Percentiles rank a stretch among this genome's conserved stretches.
Evolutionary conservation across 2,329 filamentous ascomycete species (phyloP).

Genomic region (Talaromyces islandicus): DNA sequence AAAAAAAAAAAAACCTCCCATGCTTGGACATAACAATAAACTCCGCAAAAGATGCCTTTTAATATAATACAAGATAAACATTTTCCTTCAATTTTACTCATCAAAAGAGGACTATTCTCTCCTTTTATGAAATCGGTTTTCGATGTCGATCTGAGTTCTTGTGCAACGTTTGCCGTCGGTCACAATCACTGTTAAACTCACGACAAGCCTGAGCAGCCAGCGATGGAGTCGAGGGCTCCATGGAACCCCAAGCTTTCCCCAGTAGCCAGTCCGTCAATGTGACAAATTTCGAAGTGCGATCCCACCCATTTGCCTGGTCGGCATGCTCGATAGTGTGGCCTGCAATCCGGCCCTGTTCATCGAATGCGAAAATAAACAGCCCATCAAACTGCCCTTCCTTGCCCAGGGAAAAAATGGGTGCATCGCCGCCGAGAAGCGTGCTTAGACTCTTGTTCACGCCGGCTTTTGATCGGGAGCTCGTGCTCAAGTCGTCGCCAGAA

Average conservation of each 20-base stretch:
- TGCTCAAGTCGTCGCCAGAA: not conserved
- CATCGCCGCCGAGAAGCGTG: constrained; percentile 48
- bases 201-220: constrained; percentile 23
- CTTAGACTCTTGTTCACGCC: constrained; percentile 36
- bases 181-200: constrained; percentile 2
- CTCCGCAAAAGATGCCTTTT: not conserved
- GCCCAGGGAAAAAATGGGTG: constrained; percentile 44
- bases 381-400: constrained; percentile 77
- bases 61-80: not conserved
- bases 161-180: not conserved
- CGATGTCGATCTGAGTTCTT: not conserved
- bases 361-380: constrained; percentile 93
- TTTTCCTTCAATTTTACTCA: not conserved
- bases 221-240: constrained; percentile 21
- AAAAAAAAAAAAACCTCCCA: not conserved
- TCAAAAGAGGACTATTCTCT: too few relatives aligned
- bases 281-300: constrained; percentile 78
- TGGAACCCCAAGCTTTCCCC: constrained; percentile 60
- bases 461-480: constrained; percentile 16
- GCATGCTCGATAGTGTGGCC: constrained; percentile 93
- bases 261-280: constrained; percentile 92
- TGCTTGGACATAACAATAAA: not conserved
- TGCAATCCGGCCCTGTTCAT: constrained; percentile 72
- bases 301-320: constrained; percentile 76
- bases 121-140: not conserved